Base-by-base conservation (phyloP, 495 filamentous ascomycete species). In the Trichoderma gamsii region DNA sequence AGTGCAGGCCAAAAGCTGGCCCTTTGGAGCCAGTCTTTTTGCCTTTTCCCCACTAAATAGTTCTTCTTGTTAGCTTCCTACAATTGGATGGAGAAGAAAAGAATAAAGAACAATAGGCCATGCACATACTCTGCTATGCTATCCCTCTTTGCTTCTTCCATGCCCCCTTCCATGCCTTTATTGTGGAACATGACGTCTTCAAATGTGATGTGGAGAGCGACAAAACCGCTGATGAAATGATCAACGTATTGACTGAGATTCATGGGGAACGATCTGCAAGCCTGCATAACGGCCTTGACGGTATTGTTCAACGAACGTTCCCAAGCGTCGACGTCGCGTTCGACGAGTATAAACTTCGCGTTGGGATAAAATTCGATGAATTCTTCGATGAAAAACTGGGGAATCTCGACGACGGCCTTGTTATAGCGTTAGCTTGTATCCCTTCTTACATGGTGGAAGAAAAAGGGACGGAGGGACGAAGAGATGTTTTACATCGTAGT, bases 311-410 rank as follows among this genome's bases (percentile, higher is more conserved):
- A 66, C 15, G 72, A 73, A 41, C 64, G 70, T 15, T 63, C 69
- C 82, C 81, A 84, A 1, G 69, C 69, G 15, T 80, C 77, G 0
- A 73, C 66, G n/a, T 69, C 46, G 61, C 74, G 73, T n/a, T 71
- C 70, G 16, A 76, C 78, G 27, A 80, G 68, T 41, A 81, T 75
- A 51, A 80, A 77, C 66, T 74, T 72, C 23, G 74, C 75, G 27
- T 81, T 71, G 1, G 81, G 80, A 49, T 82, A 83, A 23, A 76
- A 74, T 35, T 69, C 65, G 67, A 81, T 73, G 5, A 79, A 71
- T 63, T 80, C 74, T 25, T 70, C 63, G 46, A 71, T 70, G 63
- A 80, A 81, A 27, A 74, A 67, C n/a, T 71, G 69, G 16, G 77
- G 76, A 29, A 74, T 69, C 61, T 79, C 77, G 25, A 75, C 72